These are phyloP conservation scores for Rhizopus sp. DNA, from an alignment of 371 early-diverging fungal genomes.

Conservation along the genomic window DNA sequence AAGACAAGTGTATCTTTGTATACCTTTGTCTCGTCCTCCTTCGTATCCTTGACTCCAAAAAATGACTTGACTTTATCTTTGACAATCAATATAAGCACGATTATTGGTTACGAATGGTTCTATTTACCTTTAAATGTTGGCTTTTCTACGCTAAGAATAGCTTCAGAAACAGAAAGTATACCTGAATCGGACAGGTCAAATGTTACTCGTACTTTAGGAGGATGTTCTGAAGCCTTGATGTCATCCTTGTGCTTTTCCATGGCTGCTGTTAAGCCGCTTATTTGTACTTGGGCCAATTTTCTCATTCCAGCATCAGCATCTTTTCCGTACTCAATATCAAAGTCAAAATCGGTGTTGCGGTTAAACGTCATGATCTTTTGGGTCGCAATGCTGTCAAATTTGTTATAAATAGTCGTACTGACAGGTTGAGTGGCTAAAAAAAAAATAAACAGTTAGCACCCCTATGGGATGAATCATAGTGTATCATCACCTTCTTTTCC, in stretches of 20 bases:
- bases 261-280: conserved; percentile 75
- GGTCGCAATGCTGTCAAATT: conserved; percentile 68
- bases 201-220: conserved; percentile 81
- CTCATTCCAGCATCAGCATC: conserved; percentile 23
- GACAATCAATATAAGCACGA: neutral
- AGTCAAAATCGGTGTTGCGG: conserved; percentile 77
- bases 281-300: conserved; percentile 63
- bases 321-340: conserved; percentile 68
- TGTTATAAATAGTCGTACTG: conserved; percentile 62
- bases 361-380: conserved; percentile 87
- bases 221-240: conserved; percentile 48
- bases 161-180: conserved; percentile 63
- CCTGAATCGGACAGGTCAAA: conserved; percentile 74
- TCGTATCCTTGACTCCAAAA: conserved; percentile 64
- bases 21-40: conserved; percentile 23
- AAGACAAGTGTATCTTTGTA: too few species aligned
- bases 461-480: conserved; percentile 1
- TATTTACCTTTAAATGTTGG: conserved; percentile 43
- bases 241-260: conserved; percentile 64
- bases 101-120: neutral
- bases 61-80: conserved; percentile 73
- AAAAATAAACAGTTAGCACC: conserved; percentile 6
- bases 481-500: conserved; percentile 30
- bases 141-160: conserved; percentile 54
- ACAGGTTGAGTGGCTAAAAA: conserved; percentile 17